A percentile compares a stretch with the other conserved stretches of the same genome.
phyloP scores from a whole-genome alignment of 768 basidiomycete genomes.

The Auricularia sp. region DNA sequence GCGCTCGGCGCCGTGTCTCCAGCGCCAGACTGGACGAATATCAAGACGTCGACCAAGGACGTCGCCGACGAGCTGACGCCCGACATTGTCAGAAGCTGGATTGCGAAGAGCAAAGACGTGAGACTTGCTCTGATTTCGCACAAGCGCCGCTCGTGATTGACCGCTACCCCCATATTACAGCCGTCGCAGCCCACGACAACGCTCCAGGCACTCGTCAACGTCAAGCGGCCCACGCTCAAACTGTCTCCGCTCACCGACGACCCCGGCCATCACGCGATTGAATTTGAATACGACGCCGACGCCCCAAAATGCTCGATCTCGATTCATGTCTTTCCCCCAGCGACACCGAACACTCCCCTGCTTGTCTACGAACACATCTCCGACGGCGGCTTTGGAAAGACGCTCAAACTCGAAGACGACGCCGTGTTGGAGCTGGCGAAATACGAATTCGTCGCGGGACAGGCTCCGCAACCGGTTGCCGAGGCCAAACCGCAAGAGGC shows the following conservation, averaged over 20 bases:
- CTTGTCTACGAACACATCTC: conserved; percentile 40
- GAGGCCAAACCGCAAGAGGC: neutral
- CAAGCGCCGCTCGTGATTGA: conserved; percentile 4
- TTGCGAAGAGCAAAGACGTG: conserved; percentile 81
- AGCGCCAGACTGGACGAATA: conserved; percentile 62
- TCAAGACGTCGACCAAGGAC: conserved; percentile 34
- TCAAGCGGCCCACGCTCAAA: conserved; percentile 80
- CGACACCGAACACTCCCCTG: conserved; percentile 35
- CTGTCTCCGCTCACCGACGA: conserved; percentile 50
- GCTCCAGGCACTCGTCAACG: conserved; percentile 86
- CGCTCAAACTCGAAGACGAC: conserved; percentile 65
- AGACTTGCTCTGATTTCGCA: conserved; percentile 14
- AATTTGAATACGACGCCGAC: conserved; percentile 90
- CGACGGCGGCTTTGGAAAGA: conserved; percentile 74
- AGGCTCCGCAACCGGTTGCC: neutral
- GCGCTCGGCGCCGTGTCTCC: conserved; percentile 69
- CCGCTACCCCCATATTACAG: conserved; percentile 24
- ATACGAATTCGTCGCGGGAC: conserved; percentile 34
- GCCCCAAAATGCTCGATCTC: conserved; percentile 75
- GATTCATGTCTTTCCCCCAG: conserved; percentile 60
- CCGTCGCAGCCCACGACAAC: conserved; percentile 81
- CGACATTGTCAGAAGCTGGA: conserved; percentile 74
- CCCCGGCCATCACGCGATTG: conserved; percentile 54
- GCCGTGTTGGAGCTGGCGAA: conserved; percentile 70
- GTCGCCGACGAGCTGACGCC: conserved; percentile 65